Percentiles rank a stretch among this genome's conserved stretches.
These are phyloP conservation scores for Globisporangium uncinulatum DNA, from an alignment of 352 stramenopile genomes.

Conservation along the genomic window DNA sequence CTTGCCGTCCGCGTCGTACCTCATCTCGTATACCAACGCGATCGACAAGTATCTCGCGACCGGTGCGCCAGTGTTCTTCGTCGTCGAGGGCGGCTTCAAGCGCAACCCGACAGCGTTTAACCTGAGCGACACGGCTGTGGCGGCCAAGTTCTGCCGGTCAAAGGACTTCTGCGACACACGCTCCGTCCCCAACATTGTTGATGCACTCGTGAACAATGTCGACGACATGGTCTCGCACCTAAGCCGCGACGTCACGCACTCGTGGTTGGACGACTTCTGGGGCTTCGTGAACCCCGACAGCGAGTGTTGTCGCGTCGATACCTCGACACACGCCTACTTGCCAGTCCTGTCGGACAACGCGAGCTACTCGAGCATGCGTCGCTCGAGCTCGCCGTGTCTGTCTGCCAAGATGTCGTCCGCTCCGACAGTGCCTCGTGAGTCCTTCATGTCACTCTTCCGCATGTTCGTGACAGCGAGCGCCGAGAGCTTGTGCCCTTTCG, in stretches of 20 bases:
- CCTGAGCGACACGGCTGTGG: constrained; percentile 20
- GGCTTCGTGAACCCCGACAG: constrained; percentile 47
- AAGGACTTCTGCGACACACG: constrained; percentile 49
- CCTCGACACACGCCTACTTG: constrained; percentile 28
- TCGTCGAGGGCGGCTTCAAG: constrained; percentile 58
- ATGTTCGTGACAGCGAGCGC: constrained; percentile 53
- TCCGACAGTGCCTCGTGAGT: constrained; percentile 34
- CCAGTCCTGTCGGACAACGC: constrained; percentile 30
- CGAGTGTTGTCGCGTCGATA: constrained; percentile 62
- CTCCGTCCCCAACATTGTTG: constrained; percentile 59
- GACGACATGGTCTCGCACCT: constrained; percentile 41
- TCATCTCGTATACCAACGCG: constrained; percentile 45
- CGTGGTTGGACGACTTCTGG: constrained; percentile 80
- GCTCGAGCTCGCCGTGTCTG: constrained; percentile 32
- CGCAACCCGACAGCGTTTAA: constrained; percentile 39
- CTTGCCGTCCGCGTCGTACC: constrained; percentile 52
- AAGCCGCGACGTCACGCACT: constrained; percentile 39
- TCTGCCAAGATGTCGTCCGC: constrained; percentile 16
- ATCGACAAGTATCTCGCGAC: constrained; percentile 41
- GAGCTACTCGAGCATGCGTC: constrained; percentile 19
- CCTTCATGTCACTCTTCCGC: constrained; percentile 66
- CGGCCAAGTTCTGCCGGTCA: constrained; percentile 53
- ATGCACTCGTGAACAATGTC: constrained; percentile 26
- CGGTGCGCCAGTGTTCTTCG: constrained; percentile 54
- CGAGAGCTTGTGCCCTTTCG: constrained; percentile 47